Percentiles rank a stretch among this genome's conserved stretches.
phyloP scores from a whole-genome alignment of 208 protist species.

The Crithidia brevicula region DNA sequence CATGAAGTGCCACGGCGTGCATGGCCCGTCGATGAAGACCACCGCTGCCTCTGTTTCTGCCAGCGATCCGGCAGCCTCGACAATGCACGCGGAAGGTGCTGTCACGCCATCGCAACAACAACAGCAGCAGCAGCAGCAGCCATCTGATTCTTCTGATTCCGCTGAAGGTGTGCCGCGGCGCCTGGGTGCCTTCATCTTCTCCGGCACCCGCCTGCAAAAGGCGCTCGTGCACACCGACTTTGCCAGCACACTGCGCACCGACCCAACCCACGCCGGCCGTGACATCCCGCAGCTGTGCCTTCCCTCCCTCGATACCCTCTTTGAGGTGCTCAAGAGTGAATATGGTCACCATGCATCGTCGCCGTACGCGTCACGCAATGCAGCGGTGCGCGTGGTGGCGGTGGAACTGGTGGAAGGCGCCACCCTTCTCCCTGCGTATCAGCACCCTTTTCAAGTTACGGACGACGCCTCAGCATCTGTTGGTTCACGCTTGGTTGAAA shows the following conservation, averaged over 20 bases:
- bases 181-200: constrained; percentile 51
- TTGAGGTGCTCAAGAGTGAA: constrained; percentile 35
- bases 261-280: constrained; percentile 44
- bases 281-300: constrained; percentile 43
- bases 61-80: no score
- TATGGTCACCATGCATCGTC: constrained; percentile 9
- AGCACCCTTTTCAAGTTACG: constrained; percentile 50
- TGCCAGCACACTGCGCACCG: constrained; percentile 33
- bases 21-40: constrained; percentile 4
- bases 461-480: no score
- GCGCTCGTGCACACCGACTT: constrained; percentile 35
- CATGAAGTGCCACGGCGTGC: constrained; percentile 49
- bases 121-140: neutral
- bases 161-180: neutral
- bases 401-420: constrained; percentile 73
- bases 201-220: constrained; percentile 51
- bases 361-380: neutral
- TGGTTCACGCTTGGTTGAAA: no score
- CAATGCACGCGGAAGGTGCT: no score
- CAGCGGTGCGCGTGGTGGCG: constrained; percentile 41
- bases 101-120: no score
- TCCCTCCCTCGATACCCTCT: constrained; percentile 41
- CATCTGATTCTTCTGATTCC: neutral
- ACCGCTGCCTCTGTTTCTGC: no score
- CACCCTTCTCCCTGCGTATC: constrained; percentile 38